phyloP scores from a whole-genome alignment of 2,329 filamentous ascomycete species.

The Colletotrichum sp. region DNA sequence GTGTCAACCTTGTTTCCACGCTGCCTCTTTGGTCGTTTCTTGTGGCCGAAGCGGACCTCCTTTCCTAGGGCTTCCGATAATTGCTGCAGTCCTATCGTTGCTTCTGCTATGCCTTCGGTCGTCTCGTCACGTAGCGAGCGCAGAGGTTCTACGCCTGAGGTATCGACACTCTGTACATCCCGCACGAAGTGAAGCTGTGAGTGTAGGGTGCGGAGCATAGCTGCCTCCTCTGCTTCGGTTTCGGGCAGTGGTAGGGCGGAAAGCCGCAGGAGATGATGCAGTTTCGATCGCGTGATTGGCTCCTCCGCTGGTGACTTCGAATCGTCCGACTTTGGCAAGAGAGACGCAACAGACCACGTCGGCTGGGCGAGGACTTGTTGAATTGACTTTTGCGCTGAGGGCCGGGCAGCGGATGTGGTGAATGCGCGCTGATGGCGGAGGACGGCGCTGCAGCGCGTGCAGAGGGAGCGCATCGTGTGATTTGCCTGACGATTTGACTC shows the following conservation, averaged over 20 bases:
- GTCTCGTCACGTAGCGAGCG: constrained; percentile 85
- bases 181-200: constrained; percentile 92
- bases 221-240: constrained; percentile 64
- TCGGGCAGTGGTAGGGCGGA: constrained; percentile 83
- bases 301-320: constrained; percentile 33
- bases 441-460: neutral
- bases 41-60: constrained; percentile 67
- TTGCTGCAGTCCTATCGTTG: constrained; percentile 63
- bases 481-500: neutral
- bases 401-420: constrained; percentile 4
- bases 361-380: constrained; percentile 69
- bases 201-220: constrained; percentile 76
- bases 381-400: constrained; percentile 7
- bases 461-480: neutral
- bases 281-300: constrained; percentile 67
- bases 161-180: constrained; percentile 81
- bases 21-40: constrained; percentile 46
- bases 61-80: constrained; percentile 60
- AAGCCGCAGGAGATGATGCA: constrained; percentile 85
- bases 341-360: constrained; percentile 82
- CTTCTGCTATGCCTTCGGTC: constrained; percentile 53
- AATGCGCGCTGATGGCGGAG: constrained; percentile 6
- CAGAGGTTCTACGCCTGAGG: constrained; percentile 74
- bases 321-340: constrained; percentile 52
- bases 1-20: constrained; percentile 39